A percentile compares a stretch with the other conserved stretches of the same genome.
Conservation (phyloP, 305 asterid genomes). For the Stenogyne calaminthoides region DNA sequence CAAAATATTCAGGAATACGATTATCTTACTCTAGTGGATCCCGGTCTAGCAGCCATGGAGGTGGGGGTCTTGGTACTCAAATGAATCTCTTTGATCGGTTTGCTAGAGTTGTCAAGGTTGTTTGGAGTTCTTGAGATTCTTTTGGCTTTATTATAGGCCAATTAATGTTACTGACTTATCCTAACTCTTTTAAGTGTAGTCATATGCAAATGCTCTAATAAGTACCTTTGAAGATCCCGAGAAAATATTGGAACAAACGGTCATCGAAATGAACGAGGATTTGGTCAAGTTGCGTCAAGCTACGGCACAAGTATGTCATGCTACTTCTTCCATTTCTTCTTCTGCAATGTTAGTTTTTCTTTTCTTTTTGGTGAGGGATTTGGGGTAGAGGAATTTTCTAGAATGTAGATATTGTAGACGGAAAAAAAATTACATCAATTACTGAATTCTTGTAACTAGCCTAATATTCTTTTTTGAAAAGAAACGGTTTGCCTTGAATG, state of each 20-base stretch:
- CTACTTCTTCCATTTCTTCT: not conserved
- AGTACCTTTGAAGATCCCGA: conserved; percentile 96
- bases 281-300: conserved; percentile 97
- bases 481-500: not conserved
- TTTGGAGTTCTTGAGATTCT: conserved; percentile 28
- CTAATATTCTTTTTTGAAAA: not conserved
- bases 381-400: not conserved
- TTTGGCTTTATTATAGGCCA: conserved; percentile 22
- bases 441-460: not conserved
- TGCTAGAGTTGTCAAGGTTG: conserved; percentile 81
- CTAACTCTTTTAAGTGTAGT: conserved; percentile 50
- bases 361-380: not conserved
- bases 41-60: conserved; percentile 47
- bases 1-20: conserved; percentile 46
- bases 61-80: conserved; percentile 63
- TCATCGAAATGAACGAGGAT: conserved; percentile 89
- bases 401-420: not conserved
- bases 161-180: conserved; percentile 34
- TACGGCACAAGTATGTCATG: conserved; percentile 80
- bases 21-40: conserved; percentile 46
- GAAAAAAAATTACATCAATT: not conserved
- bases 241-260: conserved; percentile 93
- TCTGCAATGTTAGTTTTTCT: not conserved
- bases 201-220: conserved; percentile 92
- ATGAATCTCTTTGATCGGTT: conserved; percentile 87